Percentiles rank a stretch among this genome's conserved stretches.
These are phyloP conservation scores for Oryza punctata DNA, from an alignment of 176 grass and related monocot species.

Conservation along the genomic window DNA sequence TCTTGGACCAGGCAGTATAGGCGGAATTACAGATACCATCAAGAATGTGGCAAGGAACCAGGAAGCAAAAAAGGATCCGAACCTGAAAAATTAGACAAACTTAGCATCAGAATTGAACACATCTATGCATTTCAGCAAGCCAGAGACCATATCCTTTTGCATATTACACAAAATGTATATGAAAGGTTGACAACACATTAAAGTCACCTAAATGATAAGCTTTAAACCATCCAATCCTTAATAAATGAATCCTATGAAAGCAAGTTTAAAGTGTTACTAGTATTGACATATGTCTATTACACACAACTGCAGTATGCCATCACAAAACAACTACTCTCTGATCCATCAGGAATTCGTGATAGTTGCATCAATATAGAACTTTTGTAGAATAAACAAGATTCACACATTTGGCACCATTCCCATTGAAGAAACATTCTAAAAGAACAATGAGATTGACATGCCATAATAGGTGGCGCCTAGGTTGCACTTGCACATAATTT, in stretches of 20 bases:
- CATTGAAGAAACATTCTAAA: neutral
- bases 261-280: neutral
- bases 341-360: neutral
- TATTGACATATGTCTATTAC: neutral
- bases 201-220: neutral
- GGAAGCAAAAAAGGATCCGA: slow-evolving; percentile 82
- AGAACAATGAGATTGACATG: neutral
- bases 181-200: neutral
- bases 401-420: neutral
- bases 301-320: neutral
- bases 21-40: slow-evolving; percentile 92
- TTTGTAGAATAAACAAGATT: neutral
- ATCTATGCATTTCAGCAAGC: slow-evolving; percentile 2
- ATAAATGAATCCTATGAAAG: neutral
- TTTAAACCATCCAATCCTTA: neutral
- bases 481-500: neutral
- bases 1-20: slow-evolving; percentile 69
- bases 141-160: neutral
- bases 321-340: neutral
- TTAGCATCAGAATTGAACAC: slow-evolving; percentile 17
- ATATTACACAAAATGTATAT: neutral
- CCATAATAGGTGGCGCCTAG: neutral
- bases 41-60: slow-evolving; percentile 90
- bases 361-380: neutral
- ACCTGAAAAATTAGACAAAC: slow-evolving; percentile 53